Evolutionary conservation across 345 rosid species (phyloP).

Genomic region (Salix brachista): DNA sequence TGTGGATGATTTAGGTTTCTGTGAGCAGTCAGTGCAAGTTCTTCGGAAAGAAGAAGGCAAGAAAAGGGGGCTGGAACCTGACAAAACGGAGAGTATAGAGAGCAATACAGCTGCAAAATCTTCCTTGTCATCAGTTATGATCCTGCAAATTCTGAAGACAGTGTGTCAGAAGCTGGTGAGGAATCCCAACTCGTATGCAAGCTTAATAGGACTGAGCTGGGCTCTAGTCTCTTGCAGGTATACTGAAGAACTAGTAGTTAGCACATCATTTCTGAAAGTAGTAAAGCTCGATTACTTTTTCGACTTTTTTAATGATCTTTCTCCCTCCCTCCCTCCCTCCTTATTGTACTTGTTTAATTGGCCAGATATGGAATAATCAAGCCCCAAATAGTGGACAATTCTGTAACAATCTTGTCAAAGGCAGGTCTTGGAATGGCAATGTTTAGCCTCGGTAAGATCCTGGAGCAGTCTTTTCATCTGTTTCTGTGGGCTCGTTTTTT

Average conservation of each 20-base stretch:
- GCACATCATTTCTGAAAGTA: too few species aligned
- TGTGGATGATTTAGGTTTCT: neutral
- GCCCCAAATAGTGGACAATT: conserved; percentile 23
- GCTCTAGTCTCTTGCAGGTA: conserved; percentile 24
- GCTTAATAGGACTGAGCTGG: conserved; percentile 22
- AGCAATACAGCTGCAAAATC: neutral
- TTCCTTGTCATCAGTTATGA: neutral
- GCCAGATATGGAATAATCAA: conserved; percentile 18
- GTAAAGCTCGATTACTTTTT: too few species aligned
- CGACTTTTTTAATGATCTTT: too few species aligned
- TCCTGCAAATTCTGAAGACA: conserved; percentile 16
- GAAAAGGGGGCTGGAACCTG: neutral
- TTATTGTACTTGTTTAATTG: neutral
- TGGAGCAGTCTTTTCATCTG: too few species aligned
- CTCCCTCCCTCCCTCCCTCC: too few species aligned
- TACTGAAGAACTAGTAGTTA: neutral
- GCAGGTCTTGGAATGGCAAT: conserved; percentile 37
- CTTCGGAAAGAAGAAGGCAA: conserved; percentile 12
- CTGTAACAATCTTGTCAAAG: conserved; percentile 26
- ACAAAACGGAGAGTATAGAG: neutral
- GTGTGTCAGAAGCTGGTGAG: conserved; percentile 23
- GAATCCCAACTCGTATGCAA: conserved; percentile 26
- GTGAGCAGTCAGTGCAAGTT: conserved; percentile 9
- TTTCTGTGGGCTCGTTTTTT: too few species aligned
- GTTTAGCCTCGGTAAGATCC: conserved; percentile 28